Evolutionary conservation across 768 basidiomycete genomes (phyloP), one percentile per base, ranked within the genome.

Genomic region (Auricularia auricula-judae): DNA sequence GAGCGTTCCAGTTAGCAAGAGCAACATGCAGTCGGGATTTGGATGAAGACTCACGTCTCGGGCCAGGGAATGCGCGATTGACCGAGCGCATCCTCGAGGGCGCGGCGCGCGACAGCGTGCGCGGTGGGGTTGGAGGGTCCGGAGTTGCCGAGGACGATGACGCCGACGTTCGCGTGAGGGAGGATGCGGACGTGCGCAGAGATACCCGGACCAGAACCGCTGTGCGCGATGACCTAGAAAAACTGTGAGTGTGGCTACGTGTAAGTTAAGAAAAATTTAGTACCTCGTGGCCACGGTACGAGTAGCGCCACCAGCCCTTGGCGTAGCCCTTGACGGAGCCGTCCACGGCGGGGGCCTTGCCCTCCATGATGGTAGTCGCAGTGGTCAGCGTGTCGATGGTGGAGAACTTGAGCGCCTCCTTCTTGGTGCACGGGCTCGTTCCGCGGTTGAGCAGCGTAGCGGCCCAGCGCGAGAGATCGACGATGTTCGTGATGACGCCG

Each of bases 211-310:
- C 76, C 60, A 3, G 67, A 67, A 2, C 81, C 79, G 0, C 58
- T 11, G 64, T 77, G 79, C 43, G 62, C 67, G 4, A 80, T 63
- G 3, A 76, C 36, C 81, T 80, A 43, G 2, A 29, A 29, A 29
- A 29, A 29, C 29, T 2, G 29, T 29, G 29, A 29, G 29, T 0
- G 29, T 29, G 29, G 29, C 29, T 29, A 29, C 29, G 29, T 29
- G 7, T 1, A 36, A 10, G 14, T 21, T 21, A 12, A 16, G 3
- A 12, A 1, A 2, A 16, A 16, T 18, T 29, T 59, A 71, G 53
- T 65, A 80, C 79, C 34, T 80, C 76, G 62, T 80, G 77, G 0
- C 77, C 80, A 1, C 70, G 71, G 62, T 77, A 79, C 1, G 80
- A 75, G 5, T 18, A 59, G 5, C 77, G 72, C 47, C n/a, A 39